Evolutionary conservation across 805 yeast genomes (phyloP), one percentile per base, ranked within the genome.

Genomic region (Sugiyamaella valdiviana): DNA sequence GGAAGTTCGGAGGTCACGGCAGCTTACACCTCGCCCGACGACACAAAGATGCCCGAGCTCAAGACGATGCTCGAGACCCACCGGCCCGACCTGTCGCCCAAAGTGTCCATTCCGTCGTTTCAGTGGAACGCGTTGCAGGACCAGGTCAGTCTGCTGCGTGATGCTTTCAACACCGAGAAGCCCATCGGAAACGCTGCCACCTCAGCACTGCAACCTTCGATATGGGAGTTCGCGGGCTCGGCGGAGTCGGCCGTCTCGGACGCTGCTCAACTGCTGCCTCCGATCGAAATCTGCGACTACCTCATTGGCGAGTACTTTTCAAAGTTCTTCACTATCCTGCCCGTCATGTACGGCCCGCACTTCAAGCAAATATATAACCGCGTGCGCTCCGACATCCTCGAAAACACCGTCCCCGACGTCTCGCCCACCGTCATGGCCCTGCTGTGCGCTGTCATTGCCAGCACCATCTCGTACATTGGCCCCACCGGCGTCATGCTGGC

Each of bases 111-210:
- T n/a, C 48, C 48, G 16, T 39, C 44, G 2, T 23, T 45, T 12
- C 44, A 45, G 29, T 38, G 42, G 43, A 45, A 24, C 16, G 48
- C 48, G 12, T 22, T 45, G n/a, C 37, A 23, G 35, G 48, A 32
- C 22, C 48, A 45, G n/a, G 44, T 45, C 9, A 39, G 19, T n/a
- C 14, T 45, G 17, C 40, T 45, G 10, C 39, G 38, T 6, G 43
- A 45, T 26, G 48, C 48, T 3, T 38, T 45, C 36, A 14, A 20
- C n/a, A 17, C 23, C 23, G 43, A 41, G 23, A 12, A 20, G 29
- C n/a, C n/a, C n/a, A n/a, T n/a, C n/a, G n/a, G n/a, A n/a, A n/a
- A n/a, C n/a, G 15, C 14, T 7, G 12, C 29, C 23, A 24, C 42
- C 5, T 3, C 26, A 14, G 12, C 16, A 3, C 9, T 21, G 32